Conservation (phyloP, 2,329 filamentous ascomycete species). For the Mariannaea sp. region DNA sequence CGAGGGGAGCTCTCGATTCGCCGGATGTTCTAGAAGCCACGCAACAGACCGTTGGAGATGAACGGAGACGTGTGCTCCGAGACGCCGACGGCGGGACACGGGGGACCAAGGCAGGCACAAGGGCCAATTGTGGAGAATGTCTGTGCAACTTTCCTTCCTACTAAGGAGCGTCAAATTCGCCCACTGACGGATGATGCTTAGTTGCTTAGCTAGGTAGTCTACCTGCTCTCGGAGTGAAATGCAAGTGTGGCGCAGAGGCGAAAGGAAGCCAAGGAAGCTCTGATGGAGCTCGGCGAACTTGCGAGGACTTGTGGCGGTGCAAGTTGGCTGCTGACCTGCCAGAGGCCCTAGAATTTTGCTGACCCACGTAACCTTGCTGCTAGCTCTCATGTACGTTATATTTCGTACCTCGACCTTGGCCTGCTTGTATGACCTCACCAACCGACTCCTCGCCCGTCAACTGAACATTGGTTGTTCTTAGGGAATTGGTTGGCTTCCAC, state of each 20-base stretch:
- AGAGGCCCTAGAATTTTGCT: slow-evolving; percentile 38
- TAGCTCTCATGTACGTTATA: slow-evolving; percentile 4
- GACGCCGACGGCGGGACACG: slow-evolving; percentile 35
- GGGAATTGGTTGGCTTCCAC: background rate
- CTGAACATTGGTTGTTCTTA: slow-evolving; percentile 1
- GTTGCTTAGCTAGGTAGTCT: too few relatives aligned
- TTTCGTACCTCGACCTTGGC: background rate
- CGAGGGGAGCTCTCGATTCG: slow-evolving; percentile 20
- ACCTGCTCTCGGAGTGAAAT: too few relatives aligned
- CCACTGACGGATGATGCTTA: too few relatives aligned
- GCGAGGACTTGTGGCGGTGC: slow-evolving; percentile 13
- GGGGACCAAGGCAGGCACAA: slow-evolving; percentile 6
- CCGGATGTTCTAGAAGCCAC: slow-evolving; percentile 38
- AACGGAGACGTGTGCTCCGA: slow-evolving; percentile 40
- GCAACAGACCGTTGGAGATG: slow-evolving; percentile 34
- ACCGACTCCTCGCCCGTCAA: slow-evolving; percentile 22
- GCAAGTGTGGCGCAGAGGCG: slow-evolving; percentile 28
- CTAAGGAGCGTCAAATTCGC: too few relatives aligned
- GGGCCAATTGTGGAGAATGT: slow-evolving; percentile 16
- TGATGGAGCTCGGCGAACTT: slow-evolving; percentile 18
- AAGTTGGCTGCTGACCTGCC: slow-evolving; percentile 21
- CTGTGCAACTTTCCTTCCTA: slow-evolving; percentile 15
- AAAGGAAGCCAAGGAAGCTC: too few relatives aligned
- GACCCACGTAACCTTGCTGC: slow-evolving; percentile 17
- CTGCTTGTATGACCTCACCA: slow-evolving; percentile 37